Evolutionary conservation across 2,329 filamentous ascomycete genomes (phyloP).

Genomic region (Sporothrix luriei): DNA sequence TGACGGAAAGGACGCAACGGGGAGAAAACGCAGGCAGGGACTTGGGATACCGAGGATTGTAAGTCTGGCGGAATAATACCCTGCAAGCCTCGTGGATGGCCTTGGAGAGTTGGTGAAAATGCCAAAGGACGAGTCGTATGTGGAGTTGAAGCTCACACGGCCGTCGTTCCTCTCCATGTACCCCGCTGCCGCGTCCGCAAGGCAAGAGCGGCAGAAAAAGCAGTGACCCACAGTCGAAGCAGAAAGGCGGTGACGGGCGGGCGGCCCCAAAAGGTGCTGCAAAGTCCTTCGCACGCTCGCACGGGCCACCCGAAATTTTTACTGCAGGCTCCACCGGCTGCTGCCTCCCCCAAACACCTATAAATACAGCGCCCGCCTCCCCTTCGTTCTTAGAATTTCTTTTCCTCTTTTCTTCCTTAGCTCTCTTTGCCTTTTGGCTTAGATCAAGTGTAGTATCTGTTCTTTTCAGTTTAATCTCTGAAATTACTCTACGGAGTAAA

Average conservation of each 20-base stretch:
- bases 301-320: slow-evolving; percentile 38
- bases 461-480: slow-evolving; percentile 98
- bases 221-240: not conserved
- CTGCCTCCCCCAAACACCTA: slow-evolving; percentile 32
- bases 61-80: not conserved
- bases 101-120: not conserved
- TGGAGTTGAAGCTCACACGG: slow-evolving; percentile 12
- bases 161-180: not conserved
- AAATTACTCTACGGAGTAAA: slow-evolving; percentile 73
- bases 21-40: not conserved
- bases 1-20: not conserved
- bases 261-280: not conserved
- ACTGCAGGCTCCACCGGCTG: slow-evolving; percentile 6
- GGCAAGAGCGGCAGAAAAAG: slow-evolving; percentile 16
- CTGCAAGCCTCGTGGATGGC: not conserved
- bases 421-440: slow-evolving; percentile 67
- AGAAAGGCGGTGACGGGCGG: slow-evolving; percentile 16
- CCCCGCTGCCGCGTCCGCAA: not conserved
- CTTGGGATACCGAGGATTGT: not conserved
- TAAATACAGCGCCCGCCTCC: slow-evolving; percentile 28
- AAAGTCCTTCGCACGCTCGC: slow-evolving; percentile 29
- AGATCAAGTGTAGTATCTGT: slow-evolving; percentile 97
- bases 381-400: slow-evolving; percentile 33
- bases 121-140: not conserved
- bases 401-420: slow-evolving; percentile 57